phyloP scores from a whole-genome alignment of 2,329 filamentous ascomycete genomes.

The Huntiella savannae region DNA sequence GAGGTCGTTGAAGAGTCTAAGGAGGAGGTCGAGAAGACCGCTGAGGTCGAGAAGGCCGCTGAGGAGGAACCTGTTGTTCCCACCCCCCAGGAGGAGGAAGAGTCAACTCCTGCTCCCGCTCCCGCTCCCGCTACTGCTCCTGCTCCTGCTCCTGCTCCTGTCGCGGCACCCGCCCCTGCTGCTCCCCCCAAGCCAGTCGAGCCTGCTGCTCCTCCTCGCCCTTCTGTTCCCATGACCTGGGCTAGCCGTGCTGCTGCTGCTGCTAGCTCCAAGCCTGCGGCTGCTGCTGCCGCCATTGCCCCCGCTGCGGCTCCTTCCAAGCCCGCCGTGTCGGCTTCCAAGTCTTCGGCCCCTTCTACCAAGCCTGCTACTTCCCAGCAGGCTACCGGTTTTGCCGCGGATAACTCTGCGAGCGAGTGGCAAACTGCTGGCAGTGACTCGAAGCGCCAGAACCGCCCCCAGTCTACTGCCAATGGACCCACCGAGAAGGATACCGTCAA shows the following conservation, averaged over 20 bases:
- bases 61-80: conserved; percentile 25
- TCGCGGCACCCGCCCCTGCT: conserved; percentile 32
- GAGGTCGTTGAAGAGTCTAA: conserved; percentile 4
- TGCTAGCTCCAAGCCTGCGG: conserved; percentile 23
- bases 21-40: not conserved
- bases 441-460: conserved; percentile 63
- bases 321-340: conserved; percentile 34
- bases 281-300: conserved; percentile 22
- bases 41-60: conserved; percentile 17
- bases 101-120: conserved; percentile 26
- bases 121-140: conserved; percentile 26
- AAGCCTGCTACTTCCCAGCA: conserved; percentile 1
- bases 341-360: conserved; percentile 16
- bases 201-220: conserved; percentile 30
- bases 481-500: conserved; percentile 57
- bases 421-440: conserved; percentile 71
- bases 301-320: conserved; percentile 37
- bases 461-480: conserved; percentile 39
- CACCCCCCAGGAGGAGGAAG: conserved; percentile 17
- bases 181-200: conserved; percentile 28
- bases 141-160: conserved; percentile 31
- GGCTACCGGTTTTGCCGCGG: conserved; percentile 17
- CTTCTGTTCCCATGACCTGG: conserved; percentile 52
- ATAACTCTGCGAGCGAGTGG: conserved; percentile 46
- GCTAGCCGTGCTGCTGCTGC: conserved; percentile 48